Conservation (phyloP, 2,329 filamentous ascomycete genomes). For the Sporothrix pallida region DNA sequence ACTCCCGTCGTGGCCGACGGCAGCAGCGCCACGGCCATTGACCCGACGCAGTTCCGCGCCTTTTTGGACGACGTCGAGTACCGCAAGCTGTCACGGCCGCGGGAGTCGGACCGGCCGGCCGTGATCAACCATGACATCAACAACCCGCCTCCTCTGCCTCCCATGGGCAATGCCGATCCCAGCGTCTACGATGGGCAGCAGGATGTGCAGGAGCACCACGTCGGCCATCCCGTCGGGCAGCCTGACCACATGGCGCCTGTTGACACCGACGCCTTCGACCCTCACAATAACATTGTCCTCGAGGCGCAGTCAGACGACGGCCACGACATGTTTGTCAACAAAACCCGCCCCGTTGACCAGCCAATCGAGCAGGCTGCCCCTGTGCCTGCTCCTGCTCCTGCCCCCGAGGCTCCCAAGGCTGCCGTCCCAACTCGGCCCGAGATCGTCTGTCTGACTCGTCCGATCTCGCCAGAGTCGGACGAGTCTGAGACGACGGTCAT, state of each 20-base stretch:
- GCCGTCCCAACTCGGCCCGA: background rate
- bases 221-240: background rate
- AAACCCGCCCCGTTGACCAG: too few relatives aligned
- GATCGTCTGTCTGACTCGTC: background rate
- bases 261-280: too few relatives aligned
- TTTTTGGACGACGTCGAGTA: constrained; percentile 5
- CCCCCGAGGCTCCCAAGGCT: too few relatives aligned
- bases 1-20: background rate
- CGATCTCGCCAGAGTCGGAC: background rate
- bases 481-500: background rate
- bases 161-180: too few relatives aligned
- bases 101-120: background rate
- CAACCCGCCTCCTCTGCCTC: too few relatives aligned
- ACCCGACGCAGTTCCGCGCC: background rate
- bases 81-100: background rate
- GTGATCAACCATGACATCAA: too few relatives aligned
- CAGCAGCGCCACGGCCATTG: background rate
- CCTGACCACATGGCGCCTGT: background rate
- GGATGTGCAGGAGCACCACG: background rate
- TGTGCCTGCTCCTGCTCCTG: too few relatives aligned
- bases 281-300: too few relatives aligned
- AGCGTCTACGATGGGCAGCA: background rate
- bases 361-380: too few relatives aligned
- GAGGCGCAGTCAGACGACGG: too few relatives aligned
- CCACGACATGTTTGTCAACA: too few relatives aligned